A percentile compares a stretch with the other conserved stretches of the same genome.
phyloP scores from a whole-genome alignment of 1,284 basidiomycete genomes.

The Phylloporus sp. region DNA sequence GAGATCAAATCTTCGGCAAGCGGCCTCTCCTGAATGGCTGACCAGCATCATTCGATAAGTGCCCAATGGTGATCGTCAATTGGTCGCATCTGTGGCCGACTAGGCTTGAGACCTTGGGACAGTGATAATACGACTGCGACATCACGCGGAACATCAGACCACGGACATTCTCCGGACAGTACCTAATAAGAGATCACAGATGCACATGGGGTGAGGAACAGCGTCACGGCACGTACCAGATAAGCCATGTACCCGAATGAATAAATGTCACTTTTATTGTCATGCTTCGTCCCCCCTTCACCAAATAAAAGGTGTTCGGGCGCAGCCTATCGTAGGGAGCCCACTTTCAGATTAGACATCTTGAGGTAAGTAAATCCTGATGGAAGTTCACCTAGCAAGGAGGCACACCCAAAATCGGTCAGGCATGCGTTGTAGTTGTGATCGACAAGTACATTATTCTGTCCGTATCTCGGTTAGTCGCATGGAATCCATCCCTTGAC shows the following conservation, averaged over 20 bases:
- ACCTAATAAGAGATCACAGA: not conserved
- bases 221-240: not conserved
- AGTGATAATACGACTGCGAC: constrained; percentile 5
- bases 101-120: constrained; percentile 10
- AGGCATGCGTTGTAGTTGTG: not conserved
- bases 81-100: not conserved
- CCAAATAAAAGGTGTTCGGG: not conserved
- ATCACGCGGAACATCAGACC: not conserved
- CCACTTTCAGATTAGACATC: not conserved
- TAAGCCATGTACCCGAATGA: not conserved
- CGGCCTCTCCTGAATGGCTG: constrained; percentile 4
- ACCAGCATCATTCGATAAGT: constrained; percentile 19
- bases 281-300: not conserved
- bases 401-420: not conserved
- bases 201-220: not conserved
- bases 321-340: not conserved
- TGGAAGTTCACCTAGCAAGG: not conserved
- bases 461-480: not conserved
- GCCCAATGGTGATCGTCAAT: constrained; percentile 18
- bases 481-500: not conserved
- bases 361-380: not conserved
- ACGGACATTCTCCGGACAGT: not conserved
- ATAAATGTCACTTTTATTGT: not conserved
- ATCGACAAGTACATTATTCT: not conserved
- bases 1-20: not conserved